A percentile compares a stretch with the other conserved stretches of the same genome.
These are phyloP conservation scores for Alternaria dauci DNA, from an alignment of 2,329 filamentous ascomycete species.

Conservation along the genomic window DNA sequence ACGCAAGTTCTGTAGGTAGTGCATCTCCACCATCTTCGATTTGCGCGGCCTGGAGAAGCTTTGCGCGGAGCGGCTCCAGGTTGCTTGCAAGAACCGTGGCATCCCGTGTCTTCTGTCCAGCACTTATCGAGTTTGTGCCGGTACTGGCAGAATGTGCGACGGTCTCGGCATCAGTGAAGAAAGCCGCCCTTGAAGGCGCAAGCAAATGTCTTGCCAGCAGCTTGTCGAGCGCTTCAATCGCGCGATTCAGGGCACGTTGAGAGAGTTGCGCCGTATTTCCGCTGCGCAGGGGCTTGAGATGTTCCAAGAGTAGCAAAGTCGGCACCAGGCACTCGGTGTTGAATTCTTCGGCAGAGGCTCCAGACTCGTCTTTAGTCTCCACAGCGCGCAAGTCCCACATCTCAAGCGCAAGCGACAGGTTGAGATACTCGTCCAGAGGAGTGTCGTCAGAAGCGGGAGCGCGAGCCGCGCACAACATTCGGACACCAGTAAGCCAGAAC, in stretches of 20 bases:
- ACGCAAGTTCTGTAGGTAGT: slow-evolving; percentile 30
- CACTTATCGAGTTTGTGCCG: slow-evolving; percentile 7
- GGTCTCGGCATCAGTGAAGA: slow-evolving; percentile 37
- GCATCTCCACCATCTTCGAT: slow-evolving; percentile 38
- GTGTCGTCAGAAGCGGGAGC: background rate
- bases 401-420: slow-evolving; percentile 36
- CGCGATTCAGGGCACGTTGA: slow-evolving; percentile 10
- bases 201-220: slow-evolving; percentile 55
- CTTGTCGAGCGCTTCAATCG: slow-evolving; percentile 41
- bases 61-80: slow-evolving; percentile 39
- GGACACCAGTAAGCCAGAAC: slow-evolving; percentile 45
- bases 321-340: slow-evolving; percentile 50
- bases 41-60: slow-evolving; percentile 43
- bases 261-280: slow-evolving; percentile 1
- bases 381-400: slow-evolving; percentile 48
- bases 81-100: slow-evolving; percentile 30
- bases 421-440: slow-evolving; percentile 19
- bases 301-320: slow-evolving; percentile 36
- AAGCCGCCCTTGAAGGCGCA: slow-evolving; percentile 50
- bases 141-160: slow-evolving; percentile 9
- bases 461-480: slow-evolving; percentile 17
- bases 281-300: slow-evolving; percentile 19
- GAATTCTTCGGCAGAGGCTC: slow-evolving; percentile 47
- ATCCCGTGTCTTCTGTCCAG: slow-evolving; percentile 11
- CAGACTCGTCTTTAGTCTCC: slow-evolving; percentile 37